phyloP scores from a whole-genome alignment of 2,329 filamentous ascomycete species.

The Colletotrichum tropicicola region DNA sequence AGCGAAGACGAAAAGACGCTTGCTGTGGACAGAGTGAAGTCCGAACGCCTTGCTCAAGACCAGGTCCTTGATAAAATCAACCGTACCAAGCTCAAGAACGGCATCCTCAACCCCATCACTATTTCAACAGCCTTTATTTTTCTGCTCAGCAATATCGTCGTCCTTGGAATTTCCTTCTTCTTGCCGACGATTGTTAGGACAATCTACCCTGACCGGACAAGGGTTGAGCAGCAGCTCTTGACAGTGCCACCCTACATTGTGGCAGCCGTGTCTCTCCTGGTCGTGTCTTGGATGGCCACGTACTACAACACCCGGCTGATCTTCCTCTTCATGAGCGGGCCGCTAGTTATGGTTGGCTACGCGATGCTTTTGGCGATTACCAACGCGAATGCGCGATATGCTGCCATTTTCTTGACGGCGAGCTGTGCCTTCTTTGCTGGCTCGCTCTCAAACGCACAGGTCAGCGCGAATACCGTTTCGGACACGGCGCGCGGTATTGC shows the following conservation, averaged over 20 bases:
- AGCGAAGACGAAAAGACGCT: conserved; percentile 72
- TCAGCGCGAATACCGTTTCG: conserved; percentile 73
- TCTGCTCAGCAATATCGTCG: conserved; percentile 74
- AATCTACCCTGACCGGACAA: conserved; percentile 68
- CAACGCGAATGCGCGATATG: conserved; percentile 65
- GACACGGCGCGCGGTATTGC: conserved; percentile 72
- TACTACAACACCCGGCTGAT: conserved; percentile 65
- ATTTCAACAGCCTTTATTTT: conserved; percentile 64
- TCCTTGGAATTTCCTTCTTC: conserved; percentile 78
- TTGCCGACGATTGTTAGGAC: conserved; percentile 74
- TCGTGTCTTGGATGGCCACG: conserved; percentile 67
- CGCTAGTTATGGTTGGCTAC: conserved; percentile 73
- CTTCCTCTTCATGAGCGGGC: conserved; percentile 66
- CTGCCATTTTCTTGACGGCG: conserved; percentile 73
- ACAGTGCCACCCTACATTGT: conserved; percentile 77
- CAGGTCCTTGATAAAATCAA: conserved; percentile 72
- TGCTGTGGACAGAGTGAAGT: conserved; percentile 72
- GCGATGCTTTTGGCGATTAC: conserved; percentile 71
- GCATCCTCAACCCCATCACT: conserved; percentile 70
- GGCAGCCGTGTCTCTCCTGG: conserved; percentile 69
- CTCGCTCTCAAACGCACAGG: conserved; percentile 71
- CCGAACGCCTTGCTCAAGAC: conserved; percentile 69
- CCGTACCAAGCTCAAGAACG: conserved; percentile 65
- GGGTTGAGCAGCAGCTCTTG: conserved; percentile 71
- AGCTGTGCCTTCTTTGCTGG: conserved; percentile 70